Conservation (phyloP, 345 rosid genomes). For the Linum usitatissimum region DNA sequence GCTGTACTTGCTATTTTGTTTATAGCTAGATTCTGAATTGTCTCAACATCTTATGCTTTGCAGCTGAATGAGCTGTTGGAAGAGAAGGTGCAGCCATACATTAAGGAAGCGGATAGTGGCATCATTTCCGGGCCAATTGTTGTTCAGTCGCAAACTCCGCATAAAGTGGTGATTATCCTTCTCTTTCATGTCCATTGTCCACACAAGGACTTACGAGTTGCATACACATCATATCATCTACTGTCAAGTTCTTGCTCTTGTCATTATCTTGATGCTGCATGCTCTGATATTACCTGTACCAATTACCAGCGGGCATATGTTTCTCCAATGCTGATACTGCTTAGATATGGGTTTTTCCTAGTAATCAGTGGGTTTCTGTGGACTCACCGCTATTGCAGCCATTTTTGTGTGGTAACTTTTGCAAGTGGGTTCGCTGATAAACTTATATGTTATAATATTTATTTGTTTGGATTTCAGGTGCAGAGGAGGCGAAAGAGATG, state of each 20-base stretch:
- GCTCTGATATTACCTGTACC: too few relatives aligned
- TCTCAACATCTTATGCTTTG: conserved; percentile 8
- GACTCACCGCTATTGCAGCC: background rate
- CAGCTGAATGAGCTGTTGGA: conserved; percentile 75
- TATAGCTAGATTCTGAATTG: background rate
- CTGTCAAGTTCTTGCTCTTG: too few relatives aligned
- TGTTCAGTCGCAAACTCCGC: conserved; percentile 33
- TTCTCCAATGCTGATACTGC: too few relatives aligned
- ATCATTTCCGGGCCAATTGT: conserved; percentile 57
- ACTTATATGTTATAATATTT: too few relatives aligned
- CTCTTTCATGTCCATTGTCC: background rate
- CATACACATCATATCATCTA: too few relatives aligned
- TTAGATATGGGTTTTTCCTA: background rate
- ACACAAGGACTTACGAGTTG: background rate
- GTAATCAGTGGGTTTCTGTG: background rate
- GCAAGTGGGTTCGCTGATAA: background rate
- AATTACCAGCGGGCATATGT: too few relatives aligned
- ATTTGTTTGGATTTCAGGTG: conserved; percentile 1
- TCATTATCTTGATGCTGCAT: too few relatives aligned
- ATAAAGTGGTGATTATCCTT: conserved; percentile 28
- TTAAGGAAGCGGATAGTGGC: conserved; percentile 35
- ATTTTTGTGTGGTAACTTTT: background rate
- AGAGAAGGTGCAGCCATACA: conserved; percentile 70
- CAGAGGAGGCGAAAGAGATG: conserved; percentile 52
- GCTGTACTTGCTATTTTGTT: too few relatives aligned